These are phyloP conservation scores for Chrysoporthe deuterocubensis DNA, from an alignment of 2,329 filamentous ascomycete genomes.

Conservation along the genomic window DNA sequence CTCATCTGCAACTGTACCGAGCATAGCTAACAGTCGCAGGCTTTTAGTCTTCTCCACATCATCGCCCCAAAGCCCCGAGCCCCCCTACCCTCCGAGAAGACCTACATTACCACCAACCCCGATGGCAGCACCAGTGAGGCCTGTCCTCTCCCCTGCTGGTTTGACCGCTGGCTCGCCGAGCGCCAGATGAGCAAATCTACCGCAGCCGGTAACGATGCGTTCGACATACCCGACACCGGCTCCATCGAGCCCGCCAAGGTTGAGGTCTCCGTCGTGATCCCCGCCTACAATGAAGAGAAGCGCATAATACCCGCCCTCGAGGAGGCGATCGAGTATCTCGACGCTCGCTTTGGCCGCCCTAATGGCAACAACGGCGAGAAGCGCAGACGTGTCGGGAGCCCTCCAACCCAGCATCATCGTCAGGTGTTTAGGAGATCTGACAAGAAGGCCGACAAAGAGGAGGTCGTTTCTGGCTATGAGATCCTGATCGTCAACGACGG, in stretches of 20 bases:
- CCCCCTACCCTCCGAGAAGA: slow-evolving; percentile 78
- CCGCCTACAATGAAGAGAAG: slow-evolving; percentile 92
- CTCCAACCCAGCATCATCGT: slow-evolving; percentile 41
- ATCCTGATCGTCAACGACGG: slow-evolving; percentile 92
- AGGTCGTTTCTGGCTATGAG: slow-evolving; percentile 72
- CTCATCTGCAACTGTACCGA: neutral
- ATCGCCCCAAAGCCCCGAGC: slow-evolving; percentile 81
- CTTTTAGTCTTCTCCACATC: slow-evolving; percentile 71
- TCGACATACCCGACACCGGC: slow-evolving; percentile 52
- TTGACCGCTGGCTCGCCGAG: slow-evolving; percentile 72
- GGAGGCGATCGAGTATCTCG: slow-evolving; percentile 87
- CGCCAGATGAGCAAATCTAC: slow-evolving; percentile 53
- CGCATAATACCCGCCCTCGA: slow-evolving; percentile 83
- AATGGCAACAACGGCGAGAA: slow-evolving; percentile 34
- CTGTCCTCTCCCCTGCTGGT: slow-evolving; percentile 80
- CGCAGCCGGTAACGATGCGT: slow-evolving; percentile 42
- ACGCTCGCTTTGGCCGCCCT: slow-evolving; percentile 70
- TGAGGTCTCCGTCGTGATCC: slow-evolving; percentile 90
- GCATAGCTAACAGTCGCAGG: slow-evolving; percentile 43
- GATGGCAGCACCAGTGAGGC: slow-evolving; percentile 55
- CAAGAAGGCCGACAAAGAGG: slow-evolving; percentile 31
- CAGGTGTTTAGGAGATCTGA: slow-evolving; percentile 42
- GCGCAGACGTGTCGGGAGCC: slow-evolving; percentile 33
- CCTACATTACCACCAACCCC: slow-evolving; percentile 75
- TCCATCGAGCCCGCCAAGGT: slow-evolving; percentile 75